Percentiles rank a stretch among this genome's conserved stretches.
These are phyloP conservation scores for Penicillium fimorum DNA, from an alignment of 495 filamentous ascomycete genomes.

Conservation along the genomic window DNA sequence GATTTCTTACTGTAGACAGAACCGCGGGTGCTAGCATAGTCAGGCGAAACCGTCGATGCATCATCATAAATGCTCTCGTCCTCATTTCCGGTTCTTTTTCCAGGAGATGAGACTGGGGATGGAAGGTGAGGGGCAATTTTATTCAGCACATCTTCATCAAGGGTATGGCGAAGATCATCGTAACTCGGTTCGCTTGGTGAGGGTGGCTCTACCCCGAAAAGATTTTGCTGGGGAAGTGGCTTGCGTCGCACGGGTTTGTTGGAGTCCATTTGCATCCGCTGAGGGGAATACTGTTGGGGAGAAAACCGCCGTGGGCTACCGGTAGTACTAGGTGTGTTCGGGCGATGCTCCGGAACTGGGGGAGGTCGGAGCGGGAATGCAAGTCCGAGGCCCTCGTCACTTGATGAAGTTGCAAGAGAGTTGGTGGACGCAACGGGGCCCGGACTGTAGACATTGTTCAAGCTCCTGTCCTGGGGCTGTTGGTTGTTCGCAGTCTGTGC, in stretches of 20 bases:
- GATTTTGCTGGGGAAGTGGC: constrained; percentile 53
- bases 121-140: constrained; percentile 38
- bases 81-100: constrained; percentile 26
- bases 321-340: constrained; percentile 16
- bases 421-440: constrained; percentile 6
- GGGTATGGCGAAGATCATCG: constrained; percentile 62
- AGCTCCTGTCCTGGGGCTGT: constrained; percentile 14
- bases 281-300: neutral
- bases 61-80: constrained; percentile 52
- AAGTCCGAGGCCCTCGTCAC: constrained; percentile 21
- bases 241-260: constrained; percentile 57
- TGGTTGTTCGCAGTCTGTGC: constrained; percentile 16
- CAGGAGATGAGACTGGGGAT: constrained; percentile 29
- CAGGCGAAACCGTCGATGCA: constrained; percentile 49
- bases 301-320: constrained; percentile 30
- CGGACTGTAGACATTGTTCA: neutral
- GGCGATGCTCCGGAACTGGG: constrained; percentile 21
- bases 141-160: constrained; percentile 65
- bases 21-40: constrained; percentile 68
- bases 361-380: constrained; percentile 17
- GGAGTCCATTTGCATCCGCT: constrained; percentile 37
- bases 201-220: constrained; percentile 9
- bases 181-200: constrained; percentile 49
- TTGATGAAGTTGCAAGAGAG: constrained; percentile 20
- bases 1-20: constrained; percentile 62